Base-by-base conservation (phyloP, 129 eudicot species). In the Mikania micrantha region DNA sequence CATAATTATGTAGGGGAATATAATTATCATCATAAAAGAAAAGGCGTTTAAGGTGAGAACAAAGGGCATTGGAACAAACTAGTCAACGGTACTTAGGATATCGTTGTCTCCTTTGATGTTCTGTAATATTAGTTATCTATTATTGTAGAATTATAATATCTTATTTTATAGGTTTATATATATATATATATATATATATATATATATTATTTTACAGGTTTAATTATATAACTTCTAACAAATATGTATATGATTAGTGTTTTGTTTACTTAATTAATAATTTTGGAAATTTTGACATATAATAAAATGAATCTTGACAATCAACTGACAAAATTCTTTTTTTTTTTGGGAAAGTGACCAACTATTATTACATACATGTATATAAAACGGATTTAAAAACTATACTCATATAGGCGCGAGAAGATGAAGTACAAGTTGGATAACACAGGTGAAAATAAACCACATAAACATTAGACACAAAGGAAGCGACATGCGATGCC, bases 1-100 rank as follows among this genome's bases (percentile, higher is more conserved):
- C 67, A 65, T 65, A 66, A 66, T 66, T 74, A 57, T 66, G 60
- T 40, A 56, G 68, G 61, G 44, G 52, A 54, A 66, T 54, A 66
- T 58, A 58, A 29, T 15, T 58, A 58, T 58, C 38, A 31, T 41
- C 49, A 66, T 20, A 42, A 41, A 54, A 29, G 73, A 66, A 29
- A 74, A 74, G 45, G 59, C 25, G 45, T 45, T 60, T 60, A 49
- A 60, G 44, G 32, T 45, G 21, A 31, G n/a, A n/a, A n/a, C n/a
- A n/a, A n/a, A n/a, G n/a, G n/a, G n/a, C 66, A 39, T 41, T 28
- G n/a, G 40, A 56, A 42, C 73, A 54, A 65, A 54, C 48, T 28
- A 39, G 60, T 74, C 44, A 39, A 28, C 41, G 73, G 73, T 31
- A 66, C 73, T 66, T 74, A 54, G 60, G 38, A 74, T 54, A 65